phyloP scores from a whole-genome alignment of 352 stramenopile genomes.

The Phytophthora tentaculata region DNA sequence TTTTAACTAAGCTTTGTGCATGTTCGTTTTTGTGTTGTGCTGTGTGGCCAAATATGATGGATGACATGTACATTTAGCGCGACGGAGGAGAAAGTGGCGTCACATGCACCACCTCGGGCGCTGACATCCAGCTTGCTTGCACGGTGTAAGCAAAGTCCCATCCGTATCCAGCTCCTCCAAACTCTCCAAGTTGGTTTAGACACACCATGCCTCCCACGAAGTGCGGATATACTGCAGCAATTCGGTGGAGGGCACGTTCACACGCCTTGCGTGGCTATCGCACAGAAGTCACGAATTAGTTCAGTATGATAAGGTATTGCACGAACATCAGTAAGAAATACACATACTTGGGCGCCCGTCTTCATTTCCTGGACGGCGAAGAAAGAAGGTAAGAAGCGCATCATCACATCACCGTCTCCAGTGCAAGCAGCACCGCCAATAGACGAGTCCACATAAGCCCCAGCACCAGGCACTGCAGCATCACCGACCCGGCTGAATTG shows the following conservation, averaged over 20 bases:
- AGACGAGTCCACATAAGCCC: slow-evolving; percentile 86
- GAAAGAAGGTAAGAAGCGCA: slow-evolving; percentile 91
- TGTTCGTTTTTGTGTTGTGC: slow-evolving; percentile 2
- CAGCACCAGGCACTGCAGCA: slow-evolving; percentile 80
- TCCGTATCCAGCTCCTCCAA: slow-evolving; percentile 72
- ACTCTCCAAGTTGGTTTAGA: slow-evolving; percentile 73
- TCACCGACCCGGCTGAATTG: slow-evolving; percentile 84
- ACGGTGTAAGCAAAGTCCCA: slow-evolving; percentile 80
- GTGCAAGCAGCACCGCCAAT: slow-evolving; percentile 87
- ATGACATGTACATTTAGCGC: slow-evolving; percentile 18
- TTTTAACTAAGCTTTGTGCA: slow-evolving; percentile 41
- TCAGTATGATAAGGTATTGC: slow-evolving; percentile 3
- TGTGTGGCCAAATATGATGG: slow-evolving; percentile 8
- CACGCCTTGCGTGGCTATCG: slow-evolving; percentile 66
- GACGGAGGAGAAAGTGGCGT: slow-evolving; percentile 36
- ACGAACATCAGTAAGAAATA: not conserved
- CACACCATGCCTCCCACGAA: slow-evolving; percentile 87
- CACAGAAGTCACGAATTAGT: slow-evolving; percentile 7
- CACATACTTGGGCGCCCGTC: slow-evolving; percentile 66
- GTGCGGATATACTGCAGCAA: slow-evolving; percentile 58
- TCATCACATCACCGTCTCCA: slow-evolving; percentile 92
- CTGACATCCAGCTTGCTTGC: slow-evolving; percentile 61
- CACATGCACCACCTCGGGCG: slow-evolving; percentile 62
- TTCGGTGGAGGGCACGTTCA: slow-evolving; percentile 54
- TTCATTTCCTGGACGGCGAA: slow-evolving; percentile 86